Evolutionary conservation across 169 alveolate species (phyloP), one percentile per base, ranked within the genome.

Genomic region (Ichthyophthirius multifiliis): DNA sequence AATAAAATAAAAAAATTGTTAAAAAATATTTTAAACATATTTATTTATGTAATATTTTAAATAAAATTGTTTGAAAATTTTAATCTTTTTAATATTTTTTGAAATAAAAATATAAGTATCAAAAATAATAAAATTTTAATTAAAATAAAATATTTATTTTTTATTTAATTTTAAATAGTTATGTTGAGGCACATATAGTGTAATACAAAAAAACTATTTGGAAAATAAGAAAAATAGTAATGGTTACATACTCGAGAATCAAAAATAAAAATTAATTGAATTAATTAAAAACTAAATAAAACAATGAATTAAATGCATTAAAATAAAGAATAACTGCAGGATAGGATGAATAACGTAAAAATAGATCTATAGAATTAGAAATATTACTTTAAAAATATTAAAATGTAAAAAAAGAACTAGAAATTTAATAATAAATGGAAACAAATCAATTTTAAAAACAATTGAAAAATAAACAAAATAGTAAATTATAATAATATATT

Each of bases 301-400:
- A 67, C n/a, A 67, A 67, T 39, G 77, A 67, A 67, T 20, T 67
- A 10, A 39, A 67, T 37, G 77, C 77, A 9, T 39, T 67, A 37
- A 39, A 23, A 9, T 30, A 67, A 67, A 67, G 77, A 67, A 67
- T 67, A 5, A 37, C 20, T 20, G 43, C 77, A 4, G 77, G 77
- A 31, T 35, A 67, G 9, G 77, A 67, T n/a, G 77, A 67, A 67
- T 41, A 67, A 37, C 35, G 77, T 37, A 67, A 67, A 67, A 34
- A 35, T 37, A 67, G 77, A 67, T 67, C 77, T 16, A 67, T 67
- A 13, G 77, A 67, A 41, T 39, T 67, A 37, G 77, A 67, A 67
- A 67, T 47, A 62, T n/a, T 67, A 9, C 20, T 67, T 5, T 37
- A 67, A 37, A 67, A 67, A 39, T 67, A 67, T 39, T 37, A 67